These are phyloP conservation scores for Helminthosporium solani DNA, from an alignment of 2,329 filamentous ascomycete genomes.

Conservation along the genomic window DNA sequence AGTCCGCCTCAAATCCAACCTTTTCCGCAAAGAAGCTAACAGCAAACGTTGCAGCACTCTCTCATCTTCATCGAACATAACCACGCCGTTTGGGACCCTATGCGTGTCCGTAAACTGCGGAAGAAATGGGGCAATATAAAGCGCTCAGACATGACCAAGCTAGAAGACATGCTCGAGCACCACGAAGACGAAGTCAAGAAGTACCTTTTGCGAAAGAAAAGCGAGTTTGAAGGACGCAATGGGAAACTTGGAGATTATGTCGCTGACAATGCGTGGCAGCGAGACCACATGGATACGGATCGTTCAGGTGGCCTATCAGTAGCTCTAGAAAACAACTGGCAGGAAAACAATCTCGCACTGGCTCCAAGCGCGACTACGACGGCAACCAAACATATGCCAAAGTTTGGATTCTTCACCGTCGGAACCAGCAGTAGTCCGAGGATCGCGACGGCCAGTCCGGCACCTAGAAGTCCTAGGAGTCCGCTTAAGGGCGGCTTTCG, in stretches of 20 bases:
- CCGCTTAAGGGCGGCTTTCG: slow-evolving; percentile 28
- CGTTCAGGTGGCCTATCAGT: slow-evolving; percentile 1
- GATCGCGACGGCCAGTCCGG: slow-evolving; percentile 3
- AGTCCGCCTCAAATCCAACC: slow-evolving; percentile 13
- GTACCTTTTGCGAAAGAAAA: slow-evolving; percentile 47
- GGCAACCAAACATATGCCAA: slow-evolving; percentile 22
- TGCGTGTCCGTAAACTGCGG: slow-evolving; percentile 56
- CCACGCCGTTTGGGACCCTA: slow-evolving; percentile 73
- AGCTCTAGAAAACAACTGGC: slow-evolving; percentile 9
- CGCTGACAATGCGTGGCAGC: neutral
- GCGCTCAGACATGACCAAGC: slow-evolving; percentile 46
- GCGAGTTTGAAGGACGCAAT: slow-evolving; percentile 38
- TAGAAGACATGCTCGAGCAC: slow-evolving; percentile 59
- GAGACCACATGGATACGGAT: neutral
- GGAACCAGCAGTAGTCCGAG: slow-evolving; percentile 4
- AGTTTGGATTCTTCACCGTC: slow-evolving; percentile 32
- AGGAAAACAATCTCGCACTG: too few species aligned
- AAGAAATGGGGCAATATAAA: slow-evolving; percentile 59
- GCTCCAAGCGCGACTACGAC: slow-evolving; percentile 7
- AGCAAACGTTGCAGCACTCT: slow-evolving; percentile 56
- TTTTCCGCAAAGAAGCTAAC: neutral
- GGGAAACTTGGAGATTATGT: slow-evolving; percentile 14
- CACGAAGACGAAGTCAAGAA: slow-evolving; percentile 54
- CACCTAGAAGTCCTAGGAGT: slow-evolving; percentile 25
- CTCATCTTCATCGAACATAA: slow-evolving; percentile 73